Percentiles rank a stretch among this genome's conserved stretches.
Conservation (phyloP, 176 grass and related monocot species). For the Neostapfia colusana region DNA sequence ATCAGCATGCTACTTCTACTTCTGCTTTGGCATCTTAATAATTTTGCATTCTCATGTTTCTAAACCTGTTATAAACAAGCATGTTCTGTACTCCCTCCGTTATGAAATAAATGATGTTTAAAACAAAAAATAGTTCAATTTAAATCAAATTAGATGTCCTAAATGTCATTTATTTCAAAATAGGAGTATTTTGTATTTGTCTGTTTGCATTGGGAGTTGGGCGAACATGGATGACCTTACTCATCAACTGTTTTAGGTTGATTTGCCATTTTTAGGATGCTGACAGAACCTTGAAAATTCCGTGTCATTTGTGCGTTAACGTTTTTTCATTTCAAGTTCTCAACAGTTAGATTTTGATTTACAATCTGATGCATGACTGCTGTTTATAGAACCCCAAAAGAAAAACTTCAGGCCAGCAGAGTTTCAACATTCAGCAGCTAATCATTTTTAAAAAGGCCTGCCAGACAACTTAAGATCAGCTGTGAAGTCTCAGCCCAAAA, state of each 20-base stretch:
- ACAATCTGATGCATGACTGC: not conserved
- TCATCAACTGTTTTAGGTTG: too few species aligned
- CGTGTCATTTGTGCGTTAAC: not conserved
- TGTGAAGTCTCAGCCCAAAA: not conserved
- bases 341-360: not conserved
- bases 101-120: too few species aligned
- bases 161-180: too few species aligned
- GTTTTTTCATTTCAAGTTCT: not conserved
- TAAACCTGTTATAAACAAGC: too few species aligned
- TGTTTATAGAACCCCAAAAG: not conserved
- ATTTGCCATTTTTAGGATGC: not conserved
- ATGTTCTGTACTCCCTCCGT: too few species aligned
- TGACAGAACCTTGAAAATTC: not conserved
- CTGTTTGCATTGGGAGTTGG: not conserved
- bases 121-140: too few species aligned
- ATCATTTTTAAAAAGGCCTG: not conserved
- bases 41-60: too few species aligned
- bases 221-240: too few species aligned
- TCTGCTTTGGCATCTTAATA: too few species aligned
- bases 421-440: not conserved
- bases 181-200: too few species aligned
- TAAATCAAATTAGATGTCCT: too few species aligned
- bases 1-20: not conserved
- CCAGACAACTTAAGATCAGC: not conserved
- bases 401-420: not conserved